Base-by-base conservation (phyloP, 225 moss, liverwort and hornwort species). In the Lunularia cruciata region DNA sequence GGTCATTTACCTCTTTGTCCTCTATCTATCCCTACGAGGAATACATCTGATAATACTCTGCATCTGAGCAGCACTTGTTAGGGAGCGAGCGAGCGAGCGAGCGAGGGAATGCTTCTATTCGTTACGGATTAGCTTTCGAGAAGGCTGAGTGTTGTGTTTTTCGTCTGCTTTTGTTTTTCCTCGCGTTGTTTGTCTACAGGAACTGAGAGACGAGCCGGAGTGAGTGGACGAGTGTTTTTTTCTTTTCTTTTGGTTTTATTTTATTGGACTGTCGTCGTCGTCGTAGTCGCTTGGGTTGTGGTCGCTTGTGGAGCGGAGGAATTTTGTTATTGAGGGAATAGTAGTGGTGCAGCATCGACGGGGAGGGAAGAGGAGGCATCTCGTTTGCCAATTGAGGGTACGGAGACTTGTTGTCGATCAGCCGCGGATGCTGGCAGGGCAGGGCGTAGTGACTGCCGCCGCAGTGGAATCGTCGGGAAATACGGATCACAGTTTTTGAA, bases 391-490 rank as follows among this genome's bases (percentile, higher is more conserved):
- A 34, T 65, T 48, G 30, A 34, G n/a, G n/a, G n/a, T n/a, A 47
- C 47, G 46, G n/a, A 5, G 33, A 25, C 28, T 31, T 47, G n/a
- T n/a, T n/a, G 47, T 11, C 18, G 19, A 36, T 37, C 35, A 52
- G 23, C 34, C 36, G 22, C n/a, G 69, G 69, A 69, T 69, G 56
- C 40, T 55, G 54, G 38, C 55, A 55, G 19, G 1, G 55, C 67
- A 18, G 54, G 35, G 22, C 9, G 30, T 30, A 51, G 49, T 8
- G 42, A 39, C 14, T 56, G 31, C 34, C 14, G 16, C 23, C 32
- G 5, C 18, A 20, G 56, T 16, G 14, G 54, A 37, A 40, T 69
- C 39, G 33, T 26, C 14, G 0, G 28, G 1, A 0, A 8, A 37
- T 23, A 54, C 42, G 13, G 67, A 49, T 49, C 49, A 14, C 57